Conservation (phyloP, 2,329 filamentous ascomycete species). For the Leptographium procerum region DNA sequence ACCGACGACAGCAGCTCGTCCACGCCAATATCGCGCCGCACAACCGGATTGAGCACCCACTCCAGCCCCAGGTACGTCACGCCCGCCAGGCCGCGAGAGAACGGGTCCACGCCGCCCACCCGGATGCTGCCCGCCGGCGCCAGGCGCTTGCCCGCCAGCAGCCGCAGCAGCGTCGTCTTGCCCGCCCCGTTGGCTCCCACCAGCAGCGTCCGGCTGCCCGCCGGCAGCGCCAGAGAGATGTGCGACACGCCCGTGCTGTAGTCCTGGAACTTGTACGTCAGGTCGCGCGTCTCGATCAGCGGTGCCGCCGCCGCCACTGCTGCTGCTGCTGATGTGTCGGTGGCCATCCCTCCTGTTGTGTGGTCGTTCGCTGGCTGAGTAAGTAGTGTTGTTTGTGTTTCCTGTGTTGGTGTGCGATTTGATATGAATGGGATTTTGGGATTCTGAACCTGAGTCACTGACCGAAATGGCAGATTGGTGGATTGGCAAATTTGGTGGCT, state of each 20-base stretch:
- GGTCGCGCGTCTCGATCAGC: constrained; percentile 59
- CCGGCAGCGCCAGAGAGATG: constrained; percentile 65
- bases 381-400: too few species aligned
- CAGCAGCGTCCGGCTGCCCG: constrained; percentile 75
- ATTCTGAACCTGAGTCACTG: too few species aligned
- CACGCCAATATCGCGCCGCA: constrained; percentile 89
- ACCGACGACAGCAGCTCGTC: constrained; percentile 73
- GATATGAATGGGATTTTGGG: too few species aligned
- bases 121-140: constrained; percentile 63
- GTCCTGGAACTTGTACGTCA: constrained; percentile 85
- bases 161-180: constrained; percentile 90
- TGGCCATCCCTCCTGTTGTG: not conserved
- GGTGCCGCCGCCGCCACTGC: constrained; percentile 23
- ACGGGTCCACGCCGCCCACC: constrained; percentile 80
- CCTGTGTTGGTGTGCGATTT: not conserved
- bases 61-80: constrained; percentile 96
- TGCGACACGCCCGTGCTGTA: constrained; percentile 66
- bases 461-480: too few species aligned
- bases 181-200: constrained; percentile 96
- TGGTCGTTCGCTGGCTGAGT: not conserved
- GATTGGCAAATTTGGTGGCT: too few species aligned
- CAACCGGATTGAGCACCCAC: constrained; percentile 96
- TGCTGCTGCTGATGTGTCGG: not conserved
- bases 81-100: constrained; percentile 79
- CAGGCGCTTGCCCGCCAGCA: constrained; percentile 90